phyloP scores from a whole-genome alignment of 768 basidiomycete genomes.

The Lentinula boryana region DNA sequence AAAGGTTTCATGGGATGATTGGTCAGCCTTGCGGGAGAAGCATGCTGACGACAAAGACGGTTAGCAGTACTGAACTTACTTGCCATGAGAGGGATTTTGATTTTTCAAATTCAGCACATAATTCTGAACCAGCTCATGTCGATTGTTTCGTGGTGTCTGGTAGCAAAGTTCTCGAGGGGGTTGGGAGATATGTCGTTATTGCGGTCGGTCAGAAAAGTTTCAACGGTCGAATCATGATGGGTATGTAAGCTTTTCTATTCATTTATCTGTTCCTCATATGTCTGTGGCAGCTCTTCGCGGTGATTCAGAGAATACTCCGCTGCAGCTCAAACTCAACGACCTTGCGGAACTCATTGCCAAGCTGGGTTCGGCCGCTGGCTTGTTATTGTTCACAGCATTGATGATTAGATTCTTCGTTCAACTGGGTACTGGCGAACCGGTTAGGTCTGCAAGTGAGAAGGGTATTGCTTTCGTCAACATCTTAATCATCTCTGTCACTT shows the following conservation, averaged over 20 bases:
- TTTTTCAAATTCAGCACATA: not conserved
- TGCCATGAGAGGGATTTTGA: not conserved
- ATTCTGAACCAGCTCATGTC: constrained; percentile 42
- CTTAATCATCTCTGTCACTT: constrained; percentile 89
- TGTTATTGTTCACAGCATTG: constrained; percentile 72
- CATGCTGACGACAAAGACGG: constrained; percentile 16
- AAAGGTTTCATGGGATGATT: constrained; percentile 76
- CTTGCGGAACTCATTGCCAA: constrained; percentile 97
- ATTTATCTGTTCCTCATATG: not conserved
- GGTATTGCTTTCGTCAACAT: constrained; percentile 90
- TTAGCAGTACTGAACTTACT: constrained; percentile 14
- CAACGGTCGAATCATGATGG: constrained; percentile 97
- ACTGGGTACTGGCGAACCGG: constrained; percentile 55
- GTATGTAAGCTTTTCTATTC: constrained; percentile 36
- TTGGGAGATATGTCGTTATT: constrained; percentile 88
- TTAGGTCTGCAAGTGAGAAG: constrained; percentile 68
- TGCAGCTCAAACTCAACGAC: constrained; percentile 88
- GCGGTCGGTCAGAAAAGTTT: constrained; percentile 91
- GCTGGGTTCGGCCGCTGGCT: constrained; percentile 76
- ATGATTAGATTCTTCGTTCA: constrained; percentile 96
- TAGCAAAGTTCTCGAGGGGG: constrained; percentile 90
- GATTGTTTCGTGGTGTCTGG: constrained; percentile 94
- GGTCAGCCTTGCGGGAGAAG: constrained; percentile 44
- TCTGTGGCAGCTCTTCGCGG: constrained; percentile 65
- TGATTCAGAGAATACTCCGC: constrained; percentile 84